Base-by-base conservation (phyloP, 2,329 filamentous ascomycete species). In the Aphanoascus verrucosus region DNA sequence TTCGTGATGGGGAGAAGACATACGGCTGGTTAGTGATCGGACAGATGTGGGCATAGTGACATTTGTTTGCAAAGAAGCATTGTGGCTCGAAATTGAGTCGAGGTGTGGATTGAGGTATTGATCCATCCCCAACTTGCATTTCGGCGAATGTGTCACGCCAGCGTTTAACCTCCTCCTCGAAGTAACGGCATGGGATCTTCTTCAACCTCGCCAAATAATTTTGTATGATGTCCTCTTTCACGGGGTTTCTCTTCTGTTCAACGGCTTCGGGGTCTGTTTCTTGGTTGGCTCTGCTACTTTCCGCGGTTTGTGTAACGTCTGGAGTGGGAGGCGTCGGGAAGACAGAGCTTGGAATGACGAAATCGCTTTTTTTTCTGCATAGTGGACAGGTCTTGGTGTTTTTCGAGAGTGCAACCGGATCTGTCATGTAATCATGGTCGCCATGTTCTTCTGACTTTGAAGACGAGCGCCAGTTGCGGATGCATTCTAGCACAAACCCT, bases 31-130 rank as follows among this genome's bases (percentile, higher is more conserved):
- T 44, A 0, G 59, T 58, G 32, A 42, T 17, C 12, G 59, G 59
- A 32, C 59, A 17, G 19, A 52, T 53, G 43, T 65, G 63, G 35
- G 58, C 55, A 48, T 64, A 65, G 49, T 65, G 63, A 49, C 63
- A 65, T 15, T 63, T 54, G 23, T 65, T 65, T 14, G 58, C 63
- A 50, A 65, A 65, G 17, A 54, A 58, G 48, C 63, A 64, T 19
- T 52, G 56, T 12, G 61, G 60, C 34, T 50, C 52, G 43, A 60
- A 55, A 6, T 23, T 38, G 8, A 49, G 20, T 19, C 41, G 19
- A 38, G 45, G 17, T 9, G 44, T n/a, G 17, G 17, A 5, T 19
- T n/a, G 28, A 20, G 9, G 1, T 14, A 23, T 31, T n/a, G n/a
- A n/a, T n/a, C 3, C n/a, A 5, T 42, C 15, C 23, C 37, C 31